Conservation (phyloP, 768 basidiomycete species). For the Tylopilus balloui region DNA sequence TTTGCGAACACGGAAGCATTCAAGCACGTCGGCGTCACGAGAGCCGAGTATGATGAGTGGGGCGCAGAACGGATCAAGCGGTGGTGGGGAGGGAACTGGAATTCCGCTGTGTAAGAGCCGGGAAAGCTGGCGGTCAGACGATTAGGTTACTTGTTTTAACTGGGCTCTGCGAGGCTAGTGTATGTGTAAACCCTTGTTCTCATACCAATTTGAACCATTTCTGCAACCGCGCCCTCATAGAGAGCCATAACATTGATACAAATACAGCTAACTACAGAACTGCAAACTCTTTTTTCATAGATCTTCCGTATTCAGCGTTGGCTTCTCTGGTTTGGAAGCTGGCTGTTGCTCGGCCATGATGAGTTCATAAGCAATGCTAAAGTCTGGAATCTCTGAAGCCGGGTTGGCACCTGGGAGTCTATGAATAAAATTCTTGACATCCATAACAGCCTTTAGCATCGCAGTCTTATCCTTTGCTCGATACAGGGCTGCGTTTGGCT, state of each 20-base stretch:
- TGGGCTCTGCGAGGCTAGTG: background rate
- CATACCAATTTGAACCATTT: too few species aligned
- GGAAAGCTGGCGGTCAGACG: too few species aligned
- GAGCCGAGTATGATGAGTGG: constrained; percentile 84
- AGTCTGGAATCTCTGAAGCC: constrained; percentile 21
- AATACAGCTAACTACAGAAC: background rate
- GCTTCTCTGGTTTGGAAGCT: constrained; percentile 12
- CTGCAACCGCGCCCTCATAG: too few species aligned
- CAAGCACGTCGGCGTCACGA: constrained; percentile 53
- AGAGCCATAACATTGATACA: too few species aligned
- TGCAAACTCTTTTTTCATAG: background rate
- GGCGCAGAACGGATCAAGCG: constrained; percentile 82
- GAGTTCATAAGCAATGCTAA: constrained; percentile 32
- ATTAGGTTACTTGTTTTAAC: too few species aligned
- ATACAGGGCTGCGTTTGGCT: constrained; percentile 31
- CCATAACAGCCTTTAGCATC: constrained; percentile 27
- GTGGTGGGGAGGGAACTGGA: constrained; percentile 95
- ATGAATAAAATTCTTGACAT: constrained; percentile 28
- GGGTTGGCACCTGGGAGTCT: constrained; percentile 16
- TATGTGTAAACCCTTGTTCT: background rate
- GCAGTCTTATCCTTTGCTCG: constrained; percentile 14
- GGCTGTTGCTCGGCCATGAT: constrained; percentile 26
- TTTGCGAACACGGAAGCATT: constrained; percentile 60
- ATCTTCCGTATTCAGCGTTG: constrained; percentile 26
- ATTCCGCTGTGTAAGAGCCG: constrained; percentile 26